phyloP scores from a whole-genome alignment of 31 red algal species.

The Odonthalia washingtoniensis region DNA sequence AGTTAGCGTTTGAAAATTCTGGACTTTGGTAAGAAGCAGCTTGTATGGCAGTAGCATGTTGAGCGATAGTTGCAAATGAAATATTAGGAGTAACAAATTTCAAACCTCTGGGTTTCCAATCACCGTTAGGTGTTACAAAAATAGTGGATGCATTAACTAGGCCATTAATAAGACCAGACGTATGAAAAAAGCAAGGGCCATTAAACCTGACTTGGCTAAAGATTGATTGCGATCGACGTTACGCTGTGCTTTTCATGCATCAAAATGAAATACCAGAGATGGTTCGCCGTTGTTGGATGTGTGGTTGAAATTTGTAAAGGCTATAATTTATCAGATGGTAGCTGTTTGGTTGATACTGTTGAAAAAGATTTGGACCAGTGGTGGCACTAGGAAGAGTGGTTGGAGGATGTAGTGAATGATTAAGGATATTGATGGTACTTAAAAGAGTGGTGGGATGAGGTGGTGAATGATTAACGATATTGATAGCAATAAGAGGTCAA shows the following conservation, averaged over 20 bases:
- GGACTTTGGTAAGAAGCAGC: slow-evolving; percentile 63
- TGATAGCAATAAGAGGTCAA: too few relatives aligned
- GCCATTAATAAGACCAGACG: slow-evolving; percentile 81
- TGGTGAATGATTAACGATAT: too few relatives aligned
- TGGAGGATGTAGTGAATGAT: too few relatives aligned
- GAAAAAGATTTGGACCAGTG: too few relatives aligned
- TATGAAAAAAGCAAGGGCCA: slow-evolving; percentile 86
- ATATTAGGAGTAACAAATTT: slow-evolving; percentile 73
- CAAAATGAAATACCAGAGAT: slow-evolving; percentile 65
- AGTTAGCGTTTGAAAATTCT: slow-evolving; percentile 73
- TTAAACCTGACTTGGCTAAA: slow-evolving; percentile 58
- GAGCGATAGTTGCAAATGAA: slow-evolving; percentile 48
- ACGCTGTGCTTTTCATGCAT: slow-evolving; percentile 41
- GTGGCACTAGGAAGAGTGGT: too few relatives aligned
- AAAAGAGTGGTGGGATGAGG: too few relatives aligned
- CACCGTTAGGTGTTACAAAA: too few relatives aligned
- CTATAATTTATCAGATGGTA: too few relatives aligned
- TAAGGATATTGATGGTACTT: too few relatives aligned
- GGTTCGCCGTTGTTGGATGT: slow-evolving; percentile 46
- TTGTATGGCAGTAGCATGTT: slow-evolving; percentile 62
- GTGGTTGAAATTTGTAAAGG: too few relatives aligned
- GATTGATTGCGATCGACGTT: slow-evolving; percentile 13
- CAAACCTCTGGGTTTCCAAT: slow-evolving; percentile 89
- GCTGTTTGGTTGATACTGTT: too few relatives aligned
- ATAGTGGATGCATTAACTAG: slow-evolving; percentile 81